These are phyloP conservation scores for Geranomyces variabilis DNA, from an alignment of 192 early-diverging fungal genomes.

Conservation along the genomic window DNA sequence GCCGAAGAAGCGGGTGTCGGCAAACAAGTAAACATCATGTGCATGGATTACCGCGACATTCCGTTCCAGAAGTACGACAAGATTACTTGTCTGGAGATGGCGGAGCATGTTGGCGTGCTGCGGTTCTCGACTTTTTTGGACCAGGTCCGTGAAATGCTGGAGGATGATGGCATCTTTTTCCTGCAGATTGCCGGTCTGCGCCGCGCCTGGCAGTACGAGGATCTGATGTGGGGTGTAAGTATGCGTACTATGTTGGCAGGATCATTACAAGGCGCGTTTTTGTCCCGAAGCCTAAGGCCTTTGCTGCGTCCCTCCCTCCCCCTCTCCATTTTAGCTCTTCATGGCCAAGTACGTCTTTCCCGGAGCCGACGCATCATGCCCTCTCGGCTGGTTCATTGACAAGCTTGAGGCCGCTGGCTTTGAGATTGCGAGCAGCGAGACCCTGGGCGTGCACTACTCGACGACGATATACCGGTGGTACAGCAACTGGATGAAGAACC, in stretches of 20 bases:
- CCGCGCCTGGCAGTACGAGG: conserved; percentile 78
- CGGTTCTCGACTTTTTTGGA: conserved; percentile 84
- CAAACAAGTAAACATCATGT: conserved; percentile 76
- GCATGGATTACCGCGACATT: conserved; percentile 99
- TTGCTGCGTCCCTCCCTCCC: too few relatives aligned
- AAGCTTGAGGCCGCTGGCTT: conserved; percentile 94
- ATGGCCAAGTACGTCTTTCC: conserved; percentile 99
- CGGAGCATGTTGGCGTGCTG: conserved; percentile 97
- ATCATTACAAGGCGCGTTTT: neutral
- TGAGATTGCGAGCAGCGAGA: conserved; percentile 86
- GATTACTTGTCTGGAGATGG: conserved; percentile 98
- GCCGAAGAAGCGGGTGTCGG: conserved; percentile 81
- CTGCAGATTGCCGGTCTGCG: conserved; percentile 97
- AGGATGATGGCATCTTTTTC: conserved; percentile 98
- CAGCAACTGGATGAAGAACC: conserved; percentile 96
- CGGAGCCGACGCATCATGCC: conserved; percentile 95
- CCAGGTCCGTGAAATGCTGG: conserved; percentile 91
- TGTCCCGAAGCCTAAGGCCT: too few relatives aligned
- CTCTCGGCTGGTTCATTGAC: conserved; percentile 93
- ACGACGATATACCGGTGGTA: conserved; percentile 96
- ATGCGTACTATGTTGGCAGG: neutral
- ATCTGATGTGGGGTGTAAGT: conserved; percentile 78
- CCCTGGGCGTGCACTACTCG: conserved; percentile 97
- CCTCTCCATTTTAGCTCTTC: conserved; percentile 64
- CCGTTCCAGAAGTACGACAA: conserved; percentile 91